Evolutionary conservation across 202 grass and related monocot genomes (phyloP).

Genomic region (Panicum virgatum): DNA sequence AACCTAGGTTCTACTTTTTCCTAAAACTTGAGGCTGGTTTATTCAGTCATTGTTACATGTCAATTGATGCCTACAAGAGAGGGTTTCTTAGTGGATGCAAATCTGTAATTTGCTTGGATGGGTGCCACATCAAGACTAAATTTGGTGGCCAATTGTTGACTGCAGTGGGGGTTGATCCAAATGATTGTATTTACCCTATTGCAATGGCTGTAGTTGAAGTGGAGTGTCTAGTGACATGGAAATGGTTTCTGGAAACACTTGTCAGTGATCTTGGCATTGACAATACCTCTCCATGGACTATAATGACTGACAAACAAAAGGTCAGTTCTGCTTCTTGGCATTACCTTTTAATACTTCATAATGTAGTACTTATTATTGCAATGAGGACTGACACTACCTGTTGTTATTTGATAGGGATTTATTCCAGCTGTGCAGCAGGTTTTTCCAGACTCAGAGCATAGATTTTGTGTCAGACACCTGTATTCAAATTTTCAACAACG

Average conservation of each 20-base stretch:
- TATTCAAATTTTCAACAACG: too few species aligned
- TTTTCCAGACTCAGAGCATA: too few species aligned
- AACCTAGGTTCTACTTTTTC: not conserved
- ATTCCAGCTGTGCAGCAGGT: too few species aligned
- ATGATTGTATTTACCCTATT: not conserved
- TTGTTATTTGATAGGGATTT: too few species aligned
- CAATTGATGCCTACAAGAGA: slow-evolving; percentile 4
- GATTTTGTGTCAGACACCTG: too few species aligned
- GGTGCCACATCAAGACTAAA: not conserved
- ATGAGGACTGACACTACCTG: too few species aligned
- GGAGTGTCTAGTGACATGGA: not conserved
- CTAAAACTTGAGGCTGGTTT: not conserved
- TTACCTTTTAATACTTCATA: too few species aligned
- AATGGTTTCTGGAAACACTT: not conserved
- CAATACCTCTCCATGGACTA: not conserved
- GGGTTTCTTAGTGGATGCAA: not conserved
- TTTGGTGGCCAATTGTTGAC: not conserved
- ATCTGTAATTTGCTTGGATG: not conserved
- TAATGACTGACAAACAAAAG: not conserved
- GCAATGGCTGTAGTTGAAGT: not conserved
- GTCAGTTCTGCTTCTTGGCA: not conserved
- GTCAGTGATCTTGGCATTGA: not conserved
- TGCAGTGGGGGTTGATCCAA: too few species aligned
- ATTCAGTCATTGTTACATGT: not conserved
- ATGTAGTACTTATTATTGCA: too few species aligned